Percentiles rank a stretch among this genome's conserved stretches.
These are phyloP conservation scores for Suhomyces prunicola DNA, from an alignment of 805 yeast species.

Conservation along the genomic window DNA sequence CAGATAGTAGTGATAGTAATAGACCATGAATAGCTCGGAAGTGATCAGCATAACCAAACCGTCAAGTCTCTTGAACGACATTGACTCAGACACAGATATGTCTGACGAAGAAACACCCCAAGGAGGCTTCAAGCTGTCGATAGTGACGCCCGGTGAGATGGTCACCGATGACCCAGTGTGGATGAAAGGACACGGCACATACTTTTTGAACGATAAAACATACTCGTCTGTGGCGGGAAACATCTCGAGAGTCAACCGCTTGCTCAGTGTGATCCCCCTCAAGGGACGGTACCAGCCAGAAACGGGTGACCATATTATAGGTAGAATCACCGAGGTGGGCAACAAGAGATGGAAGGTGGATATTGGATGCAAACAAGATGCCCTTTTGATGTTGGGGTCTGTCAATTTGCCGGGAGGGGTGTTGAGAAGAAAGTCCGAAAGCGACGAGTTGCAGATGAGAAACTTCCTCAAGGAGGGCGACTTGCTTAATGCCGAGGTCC, in stretches of 20 bases:
- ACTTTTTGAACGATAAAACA: slow-evolving; percentile 68
- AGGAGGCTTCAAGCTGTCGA: slow-evolving; percentile 13
- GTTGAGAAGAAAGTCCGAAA: slow-evolving; percentile 86
- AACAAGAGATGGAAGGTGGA: slow-evolving; percentile 95
- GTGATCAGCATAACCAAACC: slow-evolving; percentile 41
- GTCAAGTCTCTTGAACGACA: slow-evolving; percentile 11
- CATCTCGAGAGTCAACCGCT: slow-evolving; percentile 78
- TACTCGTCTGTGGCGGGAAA: slow-evolving; percentile 92
- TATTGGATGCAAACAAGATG: slow-evolving; percentile 92
- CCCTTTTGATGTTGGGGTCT: slow-evolving; percentile 88
- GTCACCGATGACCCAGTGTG: slow-evolving; percentile 94
- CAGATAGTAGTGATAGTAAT: not conserved
- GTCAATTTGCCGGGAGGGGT: slow-evolving; percentile 98
- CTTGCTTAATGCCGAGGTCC: slow-evolving; percentile 92
- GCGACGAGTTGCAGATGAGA: slow-evolving; percentile 96
- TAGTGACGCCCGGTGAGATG: slow-evolving; percentile 94
- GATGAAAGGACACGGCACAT: slow-evolving; percentile 99
- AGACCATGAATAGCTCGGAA: not conserved
- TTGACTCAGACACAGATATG: slow-evolving; percentile 42
- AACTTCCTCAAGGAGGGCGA: slow-evolving; percentile 93
- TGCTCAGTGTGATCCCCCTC: slow-evolving; percentile 81
- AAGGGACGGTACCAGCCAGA: slow-evolving; percentile 89
- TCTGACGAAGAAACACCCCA: slow-evolving; percentile 26
- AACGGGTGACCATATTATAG: slow-evolving; percentile 94
- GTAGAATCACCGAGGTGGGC: slow-evolving; percentile 91